Percentiles rank a stretch among this genome's conserved stretches.
phyloP scores from a whole-genome alignment of 768 basidiomycete genomes.

The Suillus ampliporus region DNA sequence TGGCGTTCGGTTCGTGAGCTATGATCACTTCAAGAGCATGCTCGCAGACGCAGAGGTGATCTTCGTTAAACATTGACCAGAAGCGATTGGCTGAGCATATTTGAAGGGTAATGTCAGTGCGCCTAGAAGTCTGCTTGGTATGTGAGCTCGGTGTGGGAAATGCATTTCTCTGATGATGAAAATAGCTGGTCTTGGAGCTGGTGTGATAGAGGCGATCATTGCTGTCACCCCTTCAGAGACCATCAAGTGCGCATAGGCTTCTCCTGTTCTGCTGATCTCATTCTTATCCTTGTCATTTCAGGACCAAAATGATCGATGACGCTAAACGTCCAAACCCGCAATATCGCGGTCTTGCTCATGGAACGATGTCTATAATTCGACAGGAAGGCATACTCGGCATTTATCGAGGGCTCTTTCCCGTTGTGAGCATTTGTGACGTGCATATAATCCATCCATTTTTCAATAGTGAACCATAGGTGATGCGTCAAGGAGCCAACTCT shows the following conservation, averaged over 20 bases:
- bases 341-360: conserved; percentile 88
- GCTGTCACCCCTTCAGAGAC: conserved; percentile 98
- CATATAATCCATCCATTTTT: background rate
- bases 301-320: conserved; percentile 97
- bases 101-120: conserved; percentile 88
- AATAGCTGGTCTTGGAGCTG: conserved; percentile 81
- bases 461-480: conserved; percentile 62
- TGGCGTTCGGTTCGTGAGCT: conserved; percentile 93
- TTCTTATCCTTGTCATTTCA: conserved; percentile 35
- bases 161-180: background rate
- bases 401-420: conserved; percentile 92
- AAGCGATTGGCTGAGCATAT: conserved; percentile 1
- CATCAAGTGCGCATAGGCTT: conserved; percentile 75
- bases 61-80: background rate
- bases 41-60: conserved; percentile 83
- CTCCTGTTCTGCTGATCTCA: background rate
- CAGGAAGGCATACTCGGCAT: conserved; percentile 86
- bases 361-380: conserved; percentile 76
- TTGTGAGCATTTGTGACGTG: conserved; percentile 59
- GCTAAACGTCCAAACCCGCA: conserved; percentile 83
- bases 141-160: conserved; percentile 19
- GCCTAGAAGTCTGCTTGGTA: conserved; percentile 82
- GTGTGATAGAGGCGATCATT: conserved; percentile 89
- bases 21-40: conserved; percentile 88
- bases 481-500: conserved; percentile 98